Conservation (phyloP, 805 yeast genomes). For the Saturnispora galanensis region DNA sequence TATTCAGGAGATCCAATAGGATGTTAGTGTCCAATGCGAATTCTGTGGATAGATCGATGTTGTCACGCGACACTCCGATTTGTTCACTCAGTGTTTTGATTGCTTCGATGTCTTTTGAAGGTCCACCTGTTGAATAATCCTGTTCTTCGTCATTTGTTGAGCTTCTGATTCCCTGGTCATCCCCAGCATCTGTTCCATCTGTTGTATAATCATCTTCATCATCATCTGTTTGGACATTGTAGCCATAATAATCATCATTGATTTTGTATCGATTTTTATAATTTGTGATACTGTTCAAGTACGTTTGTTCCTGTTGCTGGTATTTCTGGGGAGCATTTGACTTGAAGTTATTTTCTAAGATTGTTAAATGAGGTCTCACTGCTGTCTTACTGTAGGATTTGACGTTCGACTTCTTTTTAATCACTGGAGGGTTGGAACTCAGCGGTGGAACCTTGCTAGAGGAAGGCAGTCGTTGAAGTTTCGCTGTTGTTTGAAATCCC, state of each 20-base stretch:
- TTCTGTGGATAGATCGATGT: slow-evolving; percentile 27
- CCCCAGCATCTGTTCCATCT: slow-evolving; percentile 25
- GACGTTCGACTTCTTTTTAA: not conserved
- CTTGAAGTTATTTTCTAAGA: slow-evolving; percentile 24
- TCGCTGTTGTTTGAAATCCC: slow-evolving; percentile 1
- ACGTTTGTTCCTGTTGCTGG: slow-evolving; percentile 44
- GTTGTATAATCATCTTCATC: slow-evolving; percentile 22
- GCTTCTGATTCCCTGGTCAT: slow-evolving; percentile 1
- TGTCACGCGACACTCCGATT: slow-evolving; percentile 24
- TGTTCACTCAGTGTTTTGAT: slow-evolving; percentile 24
- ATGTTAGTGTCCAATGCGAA: slow-evolving; percentile 28
- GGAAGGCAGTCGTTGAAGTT: slow-evolving; percentile 1
- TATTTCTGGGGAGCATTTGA: slow-evolving; percentile 31
- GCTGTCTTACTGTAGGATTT: not conserved
- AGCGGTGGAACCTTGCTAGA: not conserved
- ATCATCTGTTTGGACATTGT: slow-evolving; percentile 29
- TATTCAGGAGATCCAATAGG: slow-evolving; percentile 24
- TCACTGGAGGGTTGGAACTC: not conserved
- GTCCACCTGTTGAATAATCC: slow-evolving; percentile 14
- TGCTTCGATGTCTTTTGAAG: slow-evolving; percentile 20
- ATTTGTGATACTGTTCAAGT: slow-evolving; percentile 35
- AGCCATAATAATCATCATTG: slow-evolving; percentile 46
- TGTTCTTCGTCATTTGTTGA: slow-evolving; percentile 2
- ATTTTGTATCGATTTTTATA: slow-evolving; percentile 24
- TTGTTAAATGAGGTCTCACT: slow-evolving; percentile 22